Evolutionary conservation across 495 filamentous ascomycete species (phyloP).

Genomic region (Penicillium coffeae): DNA sequence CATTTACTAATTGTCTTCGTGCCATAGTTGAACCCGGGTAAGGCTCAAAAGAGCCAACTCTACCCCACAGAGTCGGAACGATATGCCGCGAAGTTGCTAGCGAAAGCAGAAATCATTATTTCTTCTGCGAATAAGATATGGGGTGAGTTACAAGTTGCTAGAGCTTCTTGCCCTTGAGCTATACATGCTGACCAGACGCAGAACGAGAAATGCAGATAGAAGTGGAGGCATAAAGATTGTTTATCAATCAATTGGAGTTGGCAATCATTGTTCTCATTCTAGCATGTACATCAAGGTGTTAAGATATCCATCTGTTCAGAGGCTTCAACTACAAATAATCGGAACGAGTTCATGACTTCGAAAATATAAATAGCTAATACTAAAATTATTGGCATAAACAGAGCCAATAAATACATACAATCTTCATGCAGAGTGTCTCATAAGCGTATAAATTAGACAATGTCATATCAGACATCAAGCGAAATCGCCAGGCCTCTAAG

Average conservation of each 20-base stretch:
- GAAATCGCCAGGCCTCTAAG: neutral
- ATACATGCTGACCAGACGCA: conserved; percentile 12
- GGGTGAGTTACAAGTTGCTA: conserved; percentile 41
- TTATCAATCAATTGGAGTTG: neutral
- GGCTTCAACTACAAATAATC: neutral
- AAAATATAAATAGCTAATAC: no score
- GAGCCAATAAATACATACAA: no score
- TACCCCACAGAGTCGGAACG: conserved; percentile 58
- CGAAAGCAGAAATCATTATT: conserved; percentile 66
- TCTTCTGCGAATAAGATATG: conserved; percentile 68
- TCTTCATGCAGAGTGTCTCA: no score
- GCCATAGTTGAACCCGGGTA: conserved; percentile 43
- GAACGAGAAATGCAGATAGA: conserved; percentile 44
- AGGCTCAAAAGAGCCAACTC: conserved; percentile 54
- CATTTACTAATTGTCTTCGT: neutral
- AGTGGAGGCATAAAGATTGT: conserved; percentile 32
- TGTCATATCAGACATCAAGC: neutral
- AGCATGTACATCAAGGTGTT: neutral
- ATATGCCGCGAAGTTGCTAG: conserved; percentile 58
- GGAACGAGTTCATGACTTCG: no score
- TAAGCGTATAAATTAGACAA: neutral
- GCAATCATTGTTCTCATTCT: neutral
- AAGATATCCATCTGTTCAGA: no score
- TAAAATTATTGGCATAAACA: no score
- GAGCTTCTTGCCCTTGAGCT: neutral